Evolutionary conservation across 2,329 filamentous ascomycete genomes (phyloP).

Genomic region (Didymosphaeria variabile): DNA sequence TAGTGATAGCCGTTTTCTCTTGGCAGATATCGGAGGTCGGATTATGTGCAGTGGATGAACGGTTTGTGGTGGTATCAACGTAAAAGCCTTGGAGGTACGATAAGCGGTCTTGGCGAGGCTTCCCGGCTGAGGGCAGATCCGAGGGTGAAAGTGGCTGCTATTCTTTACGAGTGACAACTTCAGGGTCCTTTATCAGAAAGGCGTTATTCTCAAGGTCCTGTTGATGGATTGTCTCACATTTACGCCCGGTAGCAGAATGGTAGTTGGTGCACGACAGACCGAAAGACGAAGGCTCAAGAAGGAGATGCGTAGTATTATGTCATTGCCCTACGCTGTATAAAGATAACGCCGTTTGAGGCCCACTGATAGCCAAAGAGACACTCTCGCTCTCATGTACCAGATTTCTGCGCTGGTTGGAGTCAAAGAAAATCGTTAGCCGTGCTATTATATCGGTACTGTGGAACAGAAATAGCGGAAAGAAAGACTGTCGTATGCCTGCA

Average conservation of each 20-base stretch:
- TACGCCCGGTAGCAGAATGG: background rate
- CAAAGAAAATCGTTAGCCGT: conserved; percentile 7
- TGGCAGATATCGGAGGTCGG: conserved; percentile 23
- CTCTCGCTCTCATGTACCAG: background rate
- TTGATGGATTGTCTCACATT: background rate
- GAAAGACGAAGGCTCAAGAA: background rate
- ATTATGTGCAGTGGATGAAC: background rate
- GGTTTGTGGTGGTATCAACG: background rate
- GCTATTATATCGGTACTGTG: conserved; percentile 11
- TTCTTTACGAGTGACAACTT: background rate
- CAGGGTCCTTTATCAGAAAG: background rate
- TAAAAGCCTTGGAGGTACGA: background rate
- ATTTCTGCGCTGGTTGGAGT: background rate
- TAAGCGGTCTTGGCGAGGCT: conserved; percentile 14
- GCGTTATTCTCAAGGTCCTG: background rate
- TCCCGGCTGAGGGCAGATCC: background rate
- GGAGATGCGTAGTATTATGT: conserved; percentile 1
- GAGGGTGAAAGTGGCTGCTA: background rate
- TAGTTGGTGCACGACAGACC: background rate
- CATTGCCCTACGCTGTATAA: too few relatives aligned
- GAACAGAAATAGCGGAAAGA: conserved; percentile 4
- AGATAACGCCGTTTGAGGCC: background rate
- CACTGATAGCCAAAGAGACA: background rate
- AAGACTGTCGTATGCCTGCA: conserved; percentile 24
- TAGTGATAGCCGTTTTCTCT: conserved; percentile 19